Evolutionary conservation across 2,329 filamentous ascomycete species (phyloP).

Genomic region (Reticulascus tulasneorum): DNA sequence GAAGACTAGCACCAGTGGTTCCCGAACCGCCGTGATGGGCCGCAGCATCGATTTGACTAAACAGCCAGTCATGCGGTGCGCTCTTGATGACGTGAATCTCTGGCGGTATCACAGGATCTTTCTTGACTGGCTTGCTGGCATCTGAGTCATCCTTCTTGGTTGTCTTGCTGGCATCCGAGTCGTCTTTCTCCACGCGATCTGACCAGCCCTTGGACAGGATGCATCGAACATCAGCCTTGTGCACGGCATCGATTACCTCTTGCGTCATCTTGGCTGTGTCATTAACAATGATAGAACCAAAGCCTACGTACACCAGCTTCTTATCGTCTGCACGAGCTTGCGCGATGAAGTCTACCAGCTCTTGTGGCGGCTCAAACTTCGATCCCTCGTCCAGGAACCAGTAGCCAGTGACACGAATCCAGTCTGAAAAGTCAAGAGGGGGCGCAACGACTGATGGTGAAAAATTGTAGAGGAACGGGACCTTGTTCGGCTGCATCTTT

Average conservation of each 20-base stretch:
- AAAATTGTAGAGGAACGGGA: conserved; percentile 98
- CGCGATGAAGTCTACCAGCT: conserved; percentile 77
- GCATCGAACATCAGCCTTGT: conserved; percentile 88
- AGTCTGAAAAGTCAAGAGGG: conserved; percentile 92
- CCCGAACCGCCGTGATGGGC: conserved; percentile 93
- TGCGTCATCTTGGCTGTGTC: conserved; percentile 85
- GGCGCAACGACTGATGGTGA: conserved; percentile 90
- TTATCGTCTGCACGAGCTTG: conserved; percentile 76
- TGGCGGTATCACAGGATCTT: conserved; percentile 63
- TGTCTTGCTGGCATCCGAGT: conserved; percentile 41
- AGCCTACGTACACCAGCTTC: conserved; percentile 94
- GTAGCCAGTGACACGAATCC: conserved; percentile 95
- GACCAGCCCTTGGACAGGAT: conserved; percentile 98
- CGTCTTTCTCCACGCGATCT: conserved; percentile 53
- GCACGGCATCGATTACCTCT: conserved; percentile 88
- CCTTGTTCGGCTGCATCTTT: conserved; percentile 92
- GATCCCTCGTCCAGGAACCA: conserved; percentile 86
- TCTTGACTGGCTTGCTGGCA: conserved; percentile 45
- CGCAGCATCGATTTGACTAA: conserved; percentile 87
- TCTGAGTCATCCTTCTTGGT: conserved; percentile 37
- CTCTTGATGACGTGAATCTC: conserved; percentile 87
- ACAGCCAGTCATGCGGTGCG: conserved; percentile 95
- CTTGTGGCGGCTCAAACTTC: conserved; percentile 68
- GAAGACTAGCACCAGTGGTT: conserved; percentile 87
- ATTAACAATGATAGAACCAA: conserved; percentile 91